Conservation (phyloP, 345 rosid species). For the Eucalyptus pauciflora region DNA sequence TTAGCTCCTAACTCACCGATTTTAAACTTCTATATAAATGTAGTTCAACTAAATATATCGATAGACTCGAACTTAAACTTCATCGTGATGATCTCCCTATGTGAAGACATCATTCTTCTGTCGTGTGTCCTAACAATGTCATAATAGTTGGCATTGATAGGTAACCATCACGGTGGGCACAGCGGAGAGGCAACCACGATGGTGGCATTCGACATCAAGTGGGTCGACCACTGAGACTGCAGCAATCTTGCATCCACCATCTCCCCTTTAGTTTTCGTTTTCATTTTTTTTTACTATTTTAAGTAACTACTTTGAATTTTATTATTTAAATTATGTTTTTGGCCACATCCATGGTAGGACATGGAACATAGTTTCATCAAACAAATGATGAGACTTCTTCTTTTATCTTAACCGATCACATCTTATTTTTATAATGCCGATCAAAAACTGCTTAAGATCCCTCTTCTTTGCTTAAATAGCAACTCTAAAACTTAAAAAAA, state of each 20-base stretch:
- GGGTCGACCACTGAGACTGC: background rate
- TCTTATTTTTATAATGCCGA: background rate
- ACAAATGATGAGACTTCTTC: background rate
- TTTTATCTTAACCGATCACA: background rate
- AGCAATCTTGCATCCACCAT: background rate
- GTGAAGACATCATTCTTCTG: background rate
- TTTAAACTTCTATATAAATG: background rate
- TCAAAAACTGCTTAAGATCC: background rate
- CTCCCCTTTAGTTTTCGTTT: background rate
- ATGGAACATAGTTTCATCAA: background rate
- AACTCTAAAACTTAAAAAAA: too few species aligned
- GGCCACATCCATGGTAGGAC: background rate
- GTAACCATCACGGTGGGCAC: background rate
- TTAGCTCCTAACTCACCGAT: accelerated
- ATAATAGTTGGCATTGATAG: background rate
- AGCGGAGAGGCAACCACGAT: background rate
- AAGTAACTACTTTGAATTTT: background rate
- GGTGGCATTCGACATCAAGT: background rate
- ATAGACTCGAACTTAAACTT: background rate
- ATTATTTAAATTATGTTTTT: background rate
- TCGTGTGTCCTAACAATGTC: background rate
- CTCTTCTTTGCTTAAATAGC: background rate
- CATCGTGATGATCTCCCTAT: background rate
- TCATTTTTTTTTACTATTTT: too few species aligned
- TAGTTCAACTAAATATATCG: background rate